Evolutionary conservation across 192 early-diverging fungal species (phyloP).

Genomic region (Backusella macrospora): DNA sequence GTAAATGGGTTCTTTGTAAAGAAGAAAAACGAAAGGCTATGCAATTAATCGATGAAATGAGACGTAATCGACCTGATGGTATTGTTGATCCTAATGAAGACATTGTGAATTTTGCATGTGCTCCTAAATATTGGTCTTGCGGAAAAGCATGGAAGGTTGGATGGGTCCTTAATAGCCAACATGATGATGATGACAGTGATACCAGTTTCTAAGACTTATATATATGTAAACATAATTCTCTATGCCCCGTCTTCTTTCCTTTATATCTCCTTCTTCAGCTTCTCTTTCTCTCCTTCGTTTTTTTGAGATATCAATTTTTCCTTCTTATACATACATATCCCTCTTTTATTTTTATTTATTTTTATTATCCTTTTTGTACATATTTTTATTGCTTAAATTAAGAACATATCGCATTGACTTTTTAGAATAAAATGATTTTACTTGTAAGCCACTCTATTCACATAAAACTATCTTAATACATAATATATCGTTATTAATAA

Average conservation of each 20-base stretch:
- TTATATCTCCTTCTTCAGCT: background rate
- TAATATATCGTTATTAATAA: background rate
- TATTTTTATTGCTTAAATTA: slow-evolving; percentile 6
- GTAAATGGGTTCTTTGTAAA: slow-evolving; percentile 47
- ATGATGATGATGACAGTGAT: slow-evolving; percentile 29
- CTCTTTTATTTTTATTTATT: too few relatives aligned
- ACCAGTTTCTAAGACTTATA: background rate
- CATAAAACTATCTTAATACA: background rate
- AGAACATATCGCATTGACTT: slow-evolving; percentile 4
- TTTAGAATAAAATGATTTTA: slow-evolving; percentile 8
- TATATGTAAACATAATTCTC: background rate
- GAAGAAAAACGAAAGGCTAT: slow-evolving; percentile 46
- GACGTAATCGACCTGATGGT: slow-evolving; percentile 34
- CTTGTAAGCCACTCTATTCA: background rate
- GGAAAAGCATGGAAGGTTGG: slow-evolving; percentile 44
- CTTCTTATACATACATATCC: too few relatives aligned
- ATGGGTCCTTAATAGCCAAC: slow-evolving; percentile 35
- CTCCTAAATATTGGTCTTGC: slow-evolving; percentile 44
- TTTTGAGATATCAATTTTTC: background rate
- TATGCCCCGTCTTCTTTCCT: background rate
- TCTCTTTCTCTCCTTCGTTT: background rate
- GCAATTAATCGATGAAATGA: slow-evolving; percentile 42
- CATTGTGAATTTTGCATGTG: slow-evolving; percentile 43
- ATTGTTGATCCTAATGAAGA: slow-evolving; percentile 36
- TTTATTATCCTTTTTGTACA: background rate